Base-by-base conservation (phyloP, 2,329 filamentous ascomycete genomes). In the Tothia fuscella region DNA sequence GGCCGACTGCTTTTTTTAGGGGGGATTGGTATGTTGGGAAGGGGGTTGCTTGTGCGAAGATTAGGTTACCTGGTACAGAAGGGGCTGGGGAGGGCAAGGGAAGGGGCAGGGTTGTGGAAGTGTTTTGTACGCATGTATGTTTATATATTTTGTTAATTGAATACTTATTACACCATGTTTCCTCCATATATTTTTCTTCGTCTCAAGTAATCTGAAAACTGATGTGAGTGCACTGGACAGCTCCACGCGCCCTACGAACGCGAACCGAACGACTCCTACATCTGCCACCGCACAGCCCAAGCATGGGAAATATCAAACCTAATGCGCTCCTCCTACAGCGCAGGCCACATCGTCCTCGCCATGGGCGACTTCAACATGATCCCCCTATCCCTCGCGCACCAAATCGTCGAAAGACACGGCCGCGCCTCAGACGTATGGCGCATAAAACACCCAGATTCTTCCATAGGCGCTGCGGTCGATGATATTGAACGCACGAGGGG, bases 11-110 rank as follows among this genome's bases (percentile, higher is more conserved):
- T 4, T 94, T 96, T 62, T 95, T 82, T 64, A 72, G 89, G 46
- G 91, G 91, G 9, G 89, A 96, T 60, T 96, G 89, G 86, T 96
- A 79, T 56, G 88, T 95, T 7, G 91, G 91, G 0, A 96, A 96
- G 59, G 91, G 91, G 13, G 78, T 96, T 31, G 91, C 89, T 5
- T 82, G 76, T 55, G 89, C 89, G 2, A 74, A 74, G 48, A 81
- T 96, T 50, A 70, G 82, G 3, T 80, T 82, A 50, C n/a, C n/a
- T n/a, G n/a, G n/a, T n/a, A n/a, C n/a, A n/a, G n/a, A n/a, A n/a
- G n/a, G n/a, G n/a, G n/a, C n/a, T n/a, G 84, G 28, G 9, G 33
- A 37, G 26, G 85, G 84, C 0, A 65, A 72, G 1, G 71, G 64
- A 1, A 58, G 61, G 33, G 81, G 91, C 50, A 33, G 41, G 16